Base-by-base conservation (phyloP, 441 rosid species). In the Capsella rubella region DNA sequence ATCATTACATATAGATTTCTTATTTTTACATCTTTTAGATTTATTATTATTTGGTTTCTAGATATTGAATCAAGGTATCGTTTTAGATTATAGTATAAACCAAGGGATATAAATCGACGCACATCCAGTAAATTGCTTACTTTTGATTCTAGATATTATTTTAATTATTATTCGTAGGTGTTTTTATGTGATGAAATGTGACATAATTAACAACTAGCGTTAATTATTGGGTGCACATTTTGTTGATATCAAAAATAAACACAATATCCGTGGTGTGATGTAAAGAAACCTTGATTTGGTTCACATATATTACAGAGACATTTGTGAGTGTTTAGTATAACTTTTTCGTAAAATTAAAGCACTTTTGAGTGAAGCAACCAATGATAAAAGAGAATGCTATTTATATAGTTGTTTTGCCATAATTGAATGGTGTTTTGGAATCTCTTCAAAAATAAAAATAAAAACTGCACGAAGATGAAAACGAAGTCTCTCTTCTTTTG, bases 341-440 rank as follows among this genome's bases (percentile, higher is more conserved):
- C 6, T 59, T 63, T 51, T 65, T 42, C 25, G 64, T 25, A 77
- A 42, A 21, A 61, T 8, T 25, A 61, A 72, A 66, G 52, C 35
- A 71, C 57, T 66, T 77, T 66, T 59, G 12, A 50, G 53, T 13
- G 35, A 65, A 40, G 34, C 5, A 28, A 10, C 80, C 64, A 71
- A 60, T 77, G 50, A 54, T 4, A 50, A 71, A 32, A 64, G 59
- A 71, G 56, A 55, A 64, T 25, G 49, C n/a, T 40, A 47, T 55
- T 76, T 55, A 27, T 59, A 21, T 59, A 67, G 16, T 18, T 16
- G 11, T 40, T 61, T 61, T 61, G 53, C 75, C 47, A 63, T 69
- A 70, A 63, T 37, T 69, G 27, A 35, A 47, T 63, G 59, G 5
- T 55, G 40, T 58, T 43, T 73, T n/a, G 61, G 75, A 76, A 76